These are phyloP conservation scores for Yarrowia sp. DNA, from an alignment of 805 yeast genomes.

Conservation along the genomic window DNA sequence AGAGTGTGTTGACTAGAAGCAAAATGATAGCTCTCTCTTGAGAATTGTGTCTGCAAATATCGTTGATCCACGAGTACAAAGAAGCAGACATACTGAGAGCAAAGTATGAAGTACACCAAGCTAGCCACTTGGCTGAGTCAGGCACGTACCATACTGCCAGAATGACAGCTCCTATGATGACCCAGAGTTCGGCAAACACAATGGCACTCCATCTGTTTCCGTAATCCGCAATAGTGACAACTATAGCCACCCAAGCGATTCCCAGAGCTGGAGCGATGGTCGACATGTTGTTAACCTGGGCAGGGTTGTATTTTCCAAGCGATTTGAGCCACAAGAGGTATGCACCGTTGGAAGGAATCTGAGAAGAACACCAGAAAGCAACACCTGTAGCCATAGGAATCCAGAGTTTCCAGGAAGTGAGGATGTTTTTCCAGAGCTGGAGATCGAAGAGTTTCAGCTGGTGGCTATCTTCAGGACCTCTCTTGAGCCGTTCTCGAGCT, in stretches of 20 bases:
- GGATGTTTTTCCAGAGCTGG: not conserved
- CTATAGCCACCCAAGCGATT: not conserved
- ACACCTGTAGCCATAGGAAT: not conserved
- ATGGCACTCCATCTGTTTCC: not conserved
- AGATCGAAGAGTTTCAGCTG: not conserved
- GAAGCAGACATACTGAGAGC: not conserved
- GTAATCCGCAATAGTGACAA: not conserved
- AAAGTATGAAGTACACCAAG: not conserved
- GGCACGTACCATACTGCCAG: not conserved
- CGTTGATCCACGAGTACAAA: not conserved
- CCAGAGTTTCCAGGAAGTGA: not conserved
- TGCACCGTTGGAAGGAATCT: not conserved
- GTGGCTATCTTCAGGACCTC: not conserved
- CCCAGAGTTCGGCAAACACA: not conserved
- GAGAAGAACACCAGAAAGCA: not conserved
- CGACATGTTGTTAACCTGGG: not conserved
- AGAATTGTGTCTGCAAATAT: not conserved
- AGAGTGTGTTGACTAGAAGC: not conserved
- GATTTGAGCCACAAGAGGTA: not conserved
- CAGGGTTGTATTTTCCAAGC: not conserved
- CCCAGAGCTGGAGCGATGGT: not conserved
- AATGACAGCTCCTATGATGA: not conserved
- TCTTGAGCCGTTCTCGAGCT: not conserved
- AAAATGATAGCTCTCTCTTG: not conserved
- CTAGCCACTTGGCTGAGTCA: not conserved